A percentile compares a stretch with the other conserved stretches of the same genome.
phyloP scores from a whole-genome alignment of 257 asterid genomes.

The Jasminum sambac region DNA sequence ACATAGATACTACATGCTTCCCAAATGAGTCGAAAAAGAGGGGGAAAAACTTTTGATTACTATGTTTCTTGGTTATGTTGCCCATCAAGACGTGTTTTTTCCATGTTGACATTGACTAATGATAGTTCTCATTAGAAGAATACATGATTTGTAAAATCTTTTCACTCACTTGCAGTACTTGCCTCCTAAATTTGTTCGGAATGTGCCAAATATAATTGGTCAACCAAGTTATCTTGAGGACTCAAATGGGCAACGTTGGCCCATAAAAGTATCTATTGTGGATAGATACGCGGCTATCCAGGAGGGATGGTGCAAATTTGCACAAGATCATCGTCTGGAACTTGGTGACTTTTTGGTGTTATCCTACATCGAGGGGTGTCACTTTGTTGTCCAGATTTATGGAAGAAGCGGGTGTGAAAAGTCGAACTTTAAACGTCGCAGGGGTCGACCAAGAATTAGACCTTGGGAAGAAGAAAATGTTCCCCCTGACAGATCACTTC shows the following conservation, averaged over 20 bases:
- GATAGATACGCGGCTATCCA: slow-evolving; percentile 40
- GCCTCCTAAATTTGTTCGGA: slow-evolving; percentile 55
- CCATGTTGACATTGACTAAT: background rate
- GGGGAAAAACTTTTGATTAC: background rate
- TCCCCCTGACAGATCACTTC: too few relatives aligned
- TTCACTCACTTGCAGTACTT: slow-evolving; percentile 50
- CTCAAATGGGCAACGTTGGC: slow-evolving; percentile 42
- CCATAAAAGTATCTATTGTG: slow-evolving; percentile 33
- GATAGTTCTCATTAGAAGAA: background rate
- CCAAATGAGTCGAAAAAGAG: background rate
- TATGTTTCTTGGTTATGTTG: background rate
- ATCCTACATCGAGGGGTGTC: slow-evolving; percentile 30
- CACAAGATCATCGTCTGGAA: slow-evolving; percentile 37
- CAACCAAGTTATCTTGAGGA: slow-evolving; percentile 53
- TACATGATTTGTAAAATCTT: slow-evolving; percentile 5
- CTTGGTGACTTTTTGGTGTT: slow-evolving; percentile 47
- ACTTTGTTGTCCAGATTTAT: slow-evolving; percentile 50
- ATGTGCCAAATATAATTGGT: slow-evolving; percentile 31
- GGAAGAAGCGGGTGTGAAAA: slow-evolving; percentile 43
- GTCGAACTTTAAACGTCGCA: background rate
- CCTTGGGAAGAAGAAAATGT: slow-evolving; percentile 5
- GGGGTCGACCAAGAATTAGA: slow-evolving; percentile 14
- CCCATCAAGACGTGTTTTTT: background rate
- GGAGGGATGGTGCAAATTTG: slow-evolving; percentile 63
- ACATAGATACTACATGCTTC: background rate